Percentiles rank a stretch among this genome's conserved stretches.
Conservation (phyloP, 2,329 filamentous ascomycete genomes). For the Esteya vermicola region DNA sequence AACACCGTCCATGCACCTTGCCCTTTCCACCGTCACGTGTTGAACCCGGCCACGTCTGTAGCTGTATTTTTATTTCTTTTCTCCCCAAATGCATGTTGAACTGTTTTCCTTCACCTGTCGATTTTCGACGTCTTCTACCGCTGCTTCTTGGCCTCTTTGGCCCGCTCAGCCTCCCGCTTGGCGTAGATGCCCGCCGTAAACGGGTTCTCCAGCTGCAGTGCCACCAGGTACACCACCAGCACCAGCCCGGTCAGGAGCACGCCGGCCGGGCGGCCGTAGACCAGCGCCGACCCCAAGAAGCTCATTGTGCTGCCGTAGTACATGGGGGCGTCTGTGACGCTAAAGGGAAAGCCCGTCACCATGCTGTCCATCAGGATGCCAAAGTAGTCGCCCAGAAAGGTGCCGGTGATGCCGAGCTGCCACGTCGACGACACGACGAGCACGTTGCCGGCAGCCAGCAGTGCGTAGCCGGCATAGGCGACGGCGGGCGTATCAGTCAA, state of each 20-base stretch:
- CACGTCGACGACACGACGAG: conserved; percentile 84
- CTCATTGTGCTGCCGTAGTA: conserved; percentile 89
- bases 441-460: conserved; percentile 64
- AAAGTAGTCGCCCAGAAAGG: conserved; percentile 96
- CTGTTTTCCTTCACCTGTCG: not conserved
- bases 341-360: conserved; percentile 94
- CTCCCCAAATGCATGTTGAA: too few relatives aligned
- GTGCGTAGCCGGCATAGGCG: conserved; percentile 51
- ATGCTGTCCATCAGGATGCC: conserved; percentile 94
- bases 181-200: conserved; percentile 90
- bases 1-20: too few relatives aligned
- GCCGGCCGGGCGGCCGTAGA: conserved; percentile 79
- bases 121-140: conserved; percentile 21
- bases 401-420: conserved; percentile 85
- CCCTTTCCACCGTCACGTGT: too few relatives aligned
- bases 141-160: conserved; percentile 33
- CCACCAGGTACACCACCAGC: conserved; percentile 63
- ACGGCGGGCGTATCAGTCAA: conserved; percentile 43
- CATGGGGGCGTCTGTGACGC: conserved; percentile 81
- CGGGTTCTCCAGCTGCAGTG: conserved; percentile 78
- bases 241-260: conserved; percentile 64
- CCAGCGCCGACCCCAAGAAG: conserved; percentile 76
- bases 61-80: too few relatives aligned
- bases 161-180: conserved; percentile 51
- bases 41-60: too few relatives aligned